Percentiles rank a stretch among this genome's conserved stretches.
phyloP scores from a whole-genome alignment of 2,329 filamentous ascomycete species.

The Colletotrichum falcatum region DNA sequence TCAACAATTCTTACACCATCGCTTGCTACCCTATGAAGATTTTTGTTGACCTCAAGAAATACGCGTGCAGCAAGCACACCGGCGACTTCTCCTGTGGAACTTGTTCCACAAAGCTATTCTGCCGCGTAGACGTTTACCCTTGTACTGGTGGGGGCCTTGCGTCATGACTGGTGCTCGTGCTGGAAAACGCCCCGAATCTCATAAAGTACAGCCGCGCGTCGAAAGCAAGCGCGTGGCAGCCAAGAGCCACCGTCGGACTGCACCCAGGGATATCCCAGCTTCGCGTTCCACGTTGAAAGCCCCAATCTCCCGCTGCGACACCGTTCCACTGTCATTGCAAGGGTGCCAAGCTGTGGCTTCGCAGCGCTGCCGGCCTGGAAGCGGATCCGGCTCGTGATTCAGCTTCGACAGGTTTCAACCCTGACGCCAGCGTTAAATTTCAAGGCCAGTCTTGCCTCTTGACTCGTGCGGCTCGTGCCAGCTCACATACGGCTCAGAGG shows the following conservation, averaged over 20 bases:
- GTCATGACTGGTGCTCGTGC: slow-evolving; percentile 55
- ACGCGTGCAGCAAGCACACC: slow-evolving; percentile 51
- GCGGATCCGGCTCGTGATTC: slow-evolving; percentile 49
- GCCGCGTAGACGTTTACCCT: slow-evolving; percentile 41
- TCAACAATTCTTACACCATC: no score
- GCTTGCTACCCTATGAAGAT: slow-evolving; percentile 32
- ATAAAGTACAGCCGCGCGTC: slow-evolving; percentile 48
- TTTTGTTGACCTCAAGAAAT: slow-evolving; percentile 50
- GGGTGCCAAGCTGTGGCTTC: slow-evolving; percentile 57
- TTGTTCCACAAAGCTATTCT: slow-evolving; percentile 61
- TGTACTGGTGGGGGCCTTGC: slow-evolving; percentile 40
- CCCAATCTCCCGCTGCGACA: slow-evolving; percentile 45
- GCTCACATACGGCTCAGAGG: slow-evolving; percentile 54
- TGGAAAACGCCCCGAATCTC: slow-evolving; percentile 50
- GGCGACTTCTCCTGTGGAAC: slow-evolving; percentile 56
- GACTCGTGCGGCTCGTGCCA: slow-evolving; percentile 64
- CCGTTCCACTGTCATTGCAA: slow-evolving; percentile 59
- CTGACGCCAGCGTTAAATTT: slow-evolving; percentile 58
- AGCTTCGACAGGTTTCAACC: slow-evolving; percentile 51
- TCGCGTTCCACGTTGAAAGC: slow-evolving; percentile 19
- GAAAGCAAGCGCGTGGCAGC: slow-evolving; percentile 43
- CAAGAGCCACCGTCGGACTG: slow-evolving; percentile 49
- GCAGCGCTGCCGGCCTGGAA: slow-evolving; percentile 46
- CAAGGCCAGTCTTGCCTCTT: slow-evolving; percentile 55
- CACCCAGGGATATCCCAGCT: slow-evolving; percentile 43